A percentile compares a stretch with the other conserved stretches of the same genome.
Conservation (phyloP, 2,329 filamentous ascomycete genomes). For the Trichoderma sp. region DNA sequence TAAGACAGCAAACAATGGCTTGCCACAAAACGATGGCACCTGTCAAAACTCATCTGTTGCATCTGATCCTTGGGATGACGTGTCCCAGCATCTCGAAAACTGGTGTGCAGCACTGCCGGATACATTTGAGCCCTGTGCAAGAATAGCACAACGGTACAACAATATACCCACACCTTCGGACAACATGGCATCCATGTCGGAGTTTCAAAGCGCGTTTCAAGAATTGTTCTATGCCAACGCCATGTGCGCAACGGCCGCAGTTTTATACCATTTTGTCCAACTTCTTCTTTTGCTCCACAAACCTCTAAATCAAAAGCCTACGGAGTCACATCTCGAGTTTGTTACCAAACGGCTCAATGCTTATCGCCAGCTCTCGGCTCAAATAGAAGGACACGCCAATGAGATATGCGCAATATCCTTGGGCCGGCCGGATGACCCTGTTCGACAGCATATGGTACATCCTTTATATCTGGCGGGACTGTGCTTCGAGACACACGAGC, state of each 20-base stretch:
- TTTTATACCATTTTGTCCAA: slow-evolving; percentile 32
- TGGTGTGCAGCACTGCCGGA: slow-evolving; percentile 30
- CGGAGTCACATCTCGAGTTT: slow-evolving; percentile 15
- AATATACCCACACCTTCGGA: slow-evolving; percentile 19
- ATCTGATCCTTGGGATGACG: slow-evolving; percentile 11
- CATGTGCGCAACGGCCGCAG: slow-evolving; percentile 31
- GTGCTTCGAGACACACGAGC: slow-evolving; percentile 27
- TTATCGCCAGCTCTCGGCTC: slow-evolving; percentile 23
- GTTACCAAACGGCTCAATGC: slow-evolving; percentile 22
- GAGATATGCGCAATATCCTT: slow-evolving; percentile 29
- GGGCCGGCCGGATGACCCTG: slow-evolving; percentile 22
- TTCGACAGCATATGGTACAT: slow-evolving; percentile 27
- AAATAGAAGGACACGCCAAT: slow-evolving; percentile 26
- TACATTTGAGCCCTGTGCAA: slow-evolving; percentile 30
- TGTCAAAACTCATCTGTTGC: background rate
- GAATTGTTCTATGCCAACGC: slow-evolving; percentile 30
- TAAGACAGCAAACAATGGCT: background rate
- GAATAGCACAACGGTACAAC: slow-evolving; percentile 22
- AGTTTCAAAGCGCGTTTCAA: slow-evolving; percentile 25
- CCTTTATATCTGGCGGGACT: slow-evolving; percentile 29
- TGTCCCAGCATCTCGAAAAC: slow-evolving; percentile 26
- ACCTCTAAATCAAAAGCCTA: slow-evolving; percentile 8
- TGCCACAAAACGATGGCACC: background rate
- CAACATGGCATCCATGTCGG: slow-evolving; percentile 6
- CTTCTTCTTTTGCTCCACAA: slow-evolving; percentile 31